A percentile compares a stretch with the other conserved stretches of the same genome.
Evolutionary conservation across 805 yeast species (phyloP).

Genomic region (Diddensiella transvaalensis): DNA sequence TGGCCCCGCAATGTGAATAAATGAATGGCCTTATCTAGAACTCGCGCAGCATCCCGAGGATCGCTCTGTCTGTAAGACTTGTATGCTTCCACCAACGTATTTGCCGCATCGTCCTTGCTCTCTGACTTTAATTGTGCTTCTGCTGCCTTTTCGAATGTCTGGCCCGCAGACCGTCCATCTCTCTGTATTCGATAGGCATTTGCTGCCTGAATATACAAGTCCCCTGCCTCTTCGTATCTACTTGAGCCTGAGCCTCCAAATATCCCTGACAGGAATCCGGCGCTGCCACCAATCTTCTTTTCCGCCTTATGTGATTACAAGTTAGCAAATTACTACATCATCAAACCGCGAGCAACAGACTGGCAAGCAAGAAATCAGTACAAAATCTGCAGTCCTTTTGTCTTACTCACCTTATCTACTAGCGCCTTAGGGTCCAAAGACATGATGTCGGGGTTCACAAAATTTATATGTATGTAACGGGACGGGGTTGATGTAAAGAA

Average conservation of each 20-base stretch:
- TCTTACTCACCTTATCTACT: constrained; percentile 21
- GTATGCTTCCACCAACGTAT: constrained; percentile 83
- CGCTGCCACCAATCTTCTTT: constrained; percentile 62
- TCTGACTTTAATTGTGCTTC: constrained; percentile 69
- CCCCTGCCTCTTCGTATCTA: constrained; percentile 88
- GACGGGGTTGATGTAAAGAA: no score
- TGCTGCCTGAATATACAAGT: constrained; percentile 89
- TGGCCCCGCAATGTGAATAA: constrained; percentile 88
- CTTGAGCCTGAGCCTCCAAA: constrained; percentile 60
- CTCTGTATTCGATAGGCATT: constrained; percentile 76
- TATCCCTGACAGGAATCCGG: constrained; percentile 46
- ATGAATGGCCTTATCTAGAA: constrained; percentile 71
- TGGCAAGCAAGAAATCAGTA: background rate
- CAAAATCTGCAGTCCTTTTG: no score
- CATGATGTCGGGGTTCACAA: constrained; percentile 12
- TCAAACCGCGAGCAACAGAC: background rate
- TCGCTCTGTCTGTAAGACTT: constrained; percentile 75
- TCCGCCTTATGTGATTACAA: constrained; percentile 53
- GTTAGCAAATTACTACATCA: background rate
- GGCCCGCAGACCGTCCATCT: constrained; percentile 68
- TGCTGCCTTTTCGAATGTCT: constrained; percentile 82
- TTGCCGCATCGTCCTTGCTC: constrained; percentile 86
- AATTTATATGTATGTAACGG: no score
- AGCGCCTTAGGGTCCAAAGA: constrained; percentile 27
- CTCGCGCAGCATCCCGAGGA: constrained; percentile 67